Conservation (phyloP, 2,329 filamentous ascomycete genomes). For the Paecilomyces sp. region DNA sequence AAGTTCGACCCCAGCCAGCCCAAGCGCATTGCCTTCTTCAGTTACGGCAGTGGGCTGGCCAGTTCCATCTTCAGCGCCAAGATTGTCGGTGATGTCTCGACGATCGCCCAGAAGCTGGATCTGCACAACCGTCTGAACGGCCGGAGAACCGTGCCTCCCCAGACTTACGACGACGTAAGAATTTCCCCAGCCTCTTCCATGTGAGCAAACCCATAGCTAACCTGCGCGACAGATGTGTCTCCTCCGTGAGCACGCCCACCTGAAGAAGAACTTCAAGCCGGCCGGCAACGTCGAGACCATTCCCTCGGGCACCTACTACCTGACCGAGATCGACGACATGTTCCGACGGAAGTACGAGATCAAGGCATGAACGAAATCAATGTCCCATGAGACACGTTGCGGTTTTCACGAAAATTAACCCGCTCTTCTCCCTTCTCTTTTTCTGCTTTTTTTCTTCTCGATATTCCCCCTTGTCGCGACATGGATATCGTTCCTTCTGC, state of each 20-base stretch:
- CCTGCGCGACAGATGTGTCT: slow-evolving; percentile 58
- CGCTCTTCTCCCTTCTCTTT: slow-evolving; percentile 1
- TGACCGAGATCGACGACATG: slow-evolving; percentile 75
- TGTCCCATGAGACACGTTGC: slow-evolving; percentile 6
- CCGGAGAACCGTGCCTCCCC: slow-evolving; percentile 60
- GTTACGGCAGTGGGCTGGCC: slow-evolving; percentile 71
- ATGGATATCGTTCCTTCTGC: neutral
- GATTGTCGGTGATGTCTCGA: slow-evolving; percentile 61
- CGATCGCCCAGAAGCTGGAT: slow-evolving; percentile 61
- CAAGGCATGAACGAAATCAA: slow-evolving; percentile 53
- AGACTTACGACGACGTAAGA: slow-evolving; percentile 66
- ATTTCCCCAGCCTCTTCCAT: neutral
- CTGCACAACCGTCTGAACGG: slow-evolving; percentile 61
- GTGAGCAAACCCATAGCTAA: slow-evolving; percentile 12
- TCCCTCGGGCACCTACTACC: slow-evolving; percentile 64
- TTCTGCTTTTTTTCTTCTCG: slow-evolving; percentile 11
- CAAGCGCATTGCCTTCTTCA: slow-evolving; percentile 70
- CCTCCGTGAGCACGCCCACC: slow-evolving; percentile 73
- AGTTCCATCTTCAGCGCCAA: slow-evolving; percentile 63
- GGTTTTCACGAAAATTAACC: neutral
- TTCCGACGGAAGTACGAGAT: slow-evolving; percentile 72
- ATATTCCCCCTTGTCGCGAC: neutral
- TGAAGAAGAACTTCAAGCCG: slow-evolving; percentile 72
- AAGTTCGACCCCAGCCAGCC: slow-evolving; percentile 57
- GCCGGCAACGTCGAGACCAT: slow-evolving; percentile 62